Conservation (phyloP, 768 basidiomycete species). For the Lyophyllum decastes region DNA sequence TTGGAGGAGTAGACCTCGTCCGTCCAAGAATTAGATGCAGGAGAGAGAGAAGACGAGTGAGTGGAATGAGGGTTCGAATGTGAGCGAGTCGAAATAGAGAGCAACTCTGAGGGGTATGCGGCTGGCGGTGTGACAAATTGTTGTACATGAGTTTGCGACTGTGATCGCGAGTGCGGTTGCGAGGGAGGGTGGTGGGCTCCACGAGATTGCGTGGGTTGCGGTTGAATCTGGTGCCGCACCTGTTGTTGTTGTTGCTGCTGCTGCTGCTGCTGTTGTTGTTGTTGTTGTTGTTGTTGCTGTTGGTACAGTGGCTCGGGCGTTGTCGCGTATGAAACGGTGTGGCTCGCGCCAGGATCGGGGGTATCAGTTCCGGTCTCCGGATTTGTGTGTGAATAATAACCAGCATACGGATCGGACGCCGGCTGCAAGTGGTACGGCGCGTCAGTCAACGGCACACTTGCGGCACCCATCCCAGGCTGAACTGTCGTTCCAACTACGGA, state of each 20-base stretch:
- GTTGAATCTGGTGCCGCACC: slow-evolving; percentile 12
- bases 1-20: slow-evolving; percentile 19
- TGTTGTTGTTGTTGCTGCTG: slow-evolving; percentile 22
- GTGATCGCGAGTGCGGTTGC: slow-evolving; percentile 3
- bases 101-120: slow-evolving; percentile 5
- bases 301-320: slow-evolving; percentile 32
- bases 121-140: slow-evolving; percentile 6
- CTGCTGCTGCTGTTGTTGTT: slow-evolving; percentile 14
- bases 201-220: slow-evolving; percentile 12
- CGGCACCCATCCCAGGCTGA: slow-evolving; percentile 17
- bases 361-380: slow-evolving; percentile 13
- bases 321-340: slow-evolving; percentile 25
- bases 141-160: slow-evolving; percentile 10
- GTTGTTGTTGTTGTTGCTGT: slow-evolving; percentile 21
- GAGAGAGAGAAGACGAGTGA: slow-evolving; percentile 20
- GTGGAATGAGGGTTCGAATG: slow-evolving; percentile 15
- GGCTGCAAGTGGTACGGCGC: slow-evolving; percentile 14
- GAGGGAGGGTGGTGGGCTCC: not conserved
- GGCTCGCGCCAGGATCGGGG: slow-evolving; percentile 13
- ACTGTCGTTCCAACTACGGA: slow-evolving; percentile 23
- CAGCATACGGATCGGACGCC: slow-evolving; percentile 14
- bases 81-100: not conserved
- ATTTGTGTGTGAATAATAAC: slow-evolving; percentile 17
- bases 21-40: slow-evolving; percentile 20
- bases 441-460: slow-evolving; percentile 2